Base-by-base conservation (phyloP, 106 monocot species). In the Allium cepa region DNA sequence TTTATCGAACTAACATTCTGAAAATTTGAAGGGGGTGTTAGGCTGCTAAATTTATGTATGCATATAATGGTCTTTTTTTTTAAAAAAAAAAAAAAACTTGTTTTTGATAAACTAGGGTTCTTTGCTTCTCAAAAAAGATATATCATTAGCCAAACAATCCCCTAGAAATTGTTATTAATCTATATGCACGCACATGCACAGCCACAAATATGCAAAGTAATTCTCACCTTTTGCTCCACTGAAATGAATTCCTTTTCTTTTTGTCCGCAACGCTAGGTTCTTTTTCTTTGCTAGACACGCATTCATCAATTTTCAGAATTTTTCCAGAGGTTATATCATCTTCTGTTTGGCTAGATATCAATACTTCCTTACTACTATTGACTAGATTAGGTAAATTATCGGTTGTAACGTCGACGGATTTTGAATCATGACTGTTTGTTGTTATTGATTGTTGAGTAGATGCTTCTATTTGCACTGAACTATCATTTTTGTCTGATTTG, bases 401-500 rank as follows among this genome's bases (percentile, higher is more conserved):
- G 64, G 66, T 77, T 50, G 84, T 74, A 71, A 72, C 79, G 71
- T 86, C 81, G 67, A 61, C 77, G 47, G 74, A 78, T 84, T 83
- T 88, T 69, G 72, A 62, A 1, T 62, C 66, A 50, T 56, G 70
- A 65, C 17, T 70, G 73, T 53, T 79, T 69, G 50, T 59, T 77
- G 50, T 75, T 81, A 45, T 50, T 71, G 79, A 57, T 17, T 85
- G 78, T 62, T 87, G 92, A 16, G 88, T 92, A 48, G 92, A 82
- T 59, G 88, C 82, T 28, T 61, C 85, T 14, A 72, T 62, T 46
- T 60, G 59, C 11, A 10, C 27, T 18, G 64, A 46, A 28, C 58
- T 14, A 26, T 60, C 50, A 9, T 15, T 3, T 11, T 51, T 56
- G 49, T n/a, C 36, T 36, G 36, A 36, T 5, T 36, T 5, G 36